Evolutionary conservation across 2,329 filamentous ascomycete genomes (phyloP).

Genomic region (Aspergillus tamarii): DNA sequence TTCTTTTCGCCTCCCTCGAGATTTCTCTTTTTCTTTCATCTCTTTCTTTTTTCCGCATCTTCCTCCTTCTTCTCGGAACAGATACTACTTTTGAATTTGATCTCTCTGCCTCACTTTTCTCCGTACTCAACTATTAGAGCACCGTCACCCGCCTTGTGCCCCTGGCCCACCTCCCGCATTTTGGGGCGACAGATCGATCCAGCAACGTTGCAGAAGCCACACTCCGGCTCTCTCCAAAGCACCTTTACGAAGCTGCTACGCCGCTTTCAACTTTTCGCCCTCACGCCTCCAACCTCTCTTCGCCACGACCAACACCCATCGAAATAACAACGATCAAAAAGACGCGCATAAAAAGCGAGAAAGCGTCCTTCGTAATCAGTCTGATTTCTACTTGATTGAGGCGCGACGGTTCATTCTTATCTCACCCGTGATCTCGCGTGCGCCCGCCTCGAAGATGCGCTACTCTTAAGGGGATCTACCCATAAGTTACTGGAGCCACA

Average conservation of each 20-base stretch:
- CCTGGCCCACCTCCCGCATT: conserved; percentile 12
- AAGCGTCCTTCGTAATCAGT: conserved; percentile 10
- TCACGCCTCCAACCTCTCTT: conserved; percentile 9
- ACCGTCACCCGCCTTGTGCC: conserved; percentile 2
- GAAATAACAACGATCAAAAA: neutral
- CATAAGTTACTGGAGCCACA: conserved; percentile 26
- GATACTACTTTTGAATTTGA: conserved; percentile 8
- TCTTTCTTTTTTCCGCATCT: conserved; percentile 19
- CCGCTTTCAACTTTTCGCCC: conserved; percentile 15
- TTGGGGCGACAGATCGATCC: conserved; percentile 12
- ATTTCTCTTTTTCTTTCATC: conserved; percentile 8
- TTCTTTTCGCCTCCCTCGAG: conserved; percentile 18
- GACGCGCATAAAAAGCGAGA: neutral
- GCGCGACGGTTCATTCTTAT: conserved; percentile 10
- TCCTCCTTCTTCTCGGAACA: conserved; percentile 12
- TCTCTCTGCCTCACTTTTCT: conserved; percentile 4
- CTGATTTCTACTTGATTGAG: conserved; percentile 13
- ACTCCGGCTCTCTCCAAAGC: conserved; percentile 13
- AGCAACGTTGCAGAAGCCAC: conserved; percentile 24
- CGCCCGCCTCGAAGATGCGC: conserved; percentile 28
- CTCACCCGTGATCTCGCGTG: conserved; percentile 12
- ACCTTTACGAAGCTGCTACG: conserved; percentile 26
- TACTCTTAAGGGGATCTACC: conserved; percentile 32
- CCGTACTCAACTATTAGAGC: neutral
- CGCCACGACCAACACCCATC: conserved; percentile 8